A percentile compares a stretch with the other conserved stretches of the same genome.
phyloP scores from a whole-genome alignment of 257 asterid genomes.

The Coffea canephora region DNA sequence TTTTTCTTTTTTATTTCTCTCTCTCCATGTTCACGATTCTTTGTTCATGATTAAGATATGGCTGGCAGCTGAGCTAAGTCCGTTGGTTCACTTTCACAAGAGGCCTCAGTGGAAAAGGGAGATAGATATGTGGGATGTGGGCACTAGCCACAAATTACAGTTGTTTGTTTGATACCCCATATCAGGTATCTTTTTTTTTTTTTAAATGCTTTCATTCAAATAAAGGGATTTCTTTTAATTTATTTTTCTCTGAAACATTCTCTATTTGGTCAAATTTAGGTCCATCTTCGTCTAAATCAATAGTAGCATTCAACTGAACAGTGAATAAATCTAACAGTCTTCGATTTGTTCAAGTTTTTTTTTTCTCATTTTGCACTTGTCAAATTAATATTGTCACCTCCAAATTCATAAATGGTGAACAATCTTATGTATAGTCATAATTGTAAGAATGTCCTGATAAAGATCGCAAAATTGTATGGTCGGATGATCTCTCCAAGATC shows the following conservation, averaged over 20 bases:
- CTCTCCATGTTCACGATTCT: conserved; percentile 4
- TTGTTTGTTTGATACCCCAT: neutral
- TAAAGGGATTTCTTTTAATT: neutral
- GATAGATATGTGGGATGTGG: conserved; percentile 16
- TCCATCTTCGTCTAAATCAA: neutral
- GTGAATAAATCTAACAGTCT: too few relatives aligned
- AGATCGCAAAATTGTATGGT: neutral
- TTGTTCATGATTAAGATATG: conserved; percentile 41
- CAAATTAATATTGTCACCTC: neutral
- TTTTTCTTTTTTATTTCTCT: conserved; percentile 9
- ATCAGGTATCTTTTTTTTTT: neutral
- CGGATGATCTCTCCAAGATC: neutral
- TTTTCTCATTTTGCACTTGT: too few relatives aligned
- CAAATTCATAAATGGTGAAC: too few relatives aligned
- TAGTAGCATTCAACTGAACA: too few relatives aligned
- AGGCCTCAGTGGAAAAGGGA: neutral
- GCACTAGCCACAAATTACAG: conserved; percentile 1
- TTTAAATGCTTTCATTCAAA: neutral
- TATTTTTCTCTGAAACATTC: neutral
- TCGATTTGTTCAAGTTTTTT: too few relatives aligned
- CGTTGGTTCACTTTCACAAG: conserved; percentile 33
- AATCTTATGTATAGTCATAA: too few relatives aligned
- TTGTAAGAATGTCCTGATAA: neutral
- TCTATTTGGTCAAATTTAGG: conserved; percentile 7
- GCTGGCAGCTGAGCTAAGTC: conserved; percentile 45